Percentiles rank a stretch among this genome's conserved stretches.
These are phyloP conservation scores for Megacollybia marginata DNA, from an alignment of 768 basidiomycete species.

Conservation along the genomic window DNA sequence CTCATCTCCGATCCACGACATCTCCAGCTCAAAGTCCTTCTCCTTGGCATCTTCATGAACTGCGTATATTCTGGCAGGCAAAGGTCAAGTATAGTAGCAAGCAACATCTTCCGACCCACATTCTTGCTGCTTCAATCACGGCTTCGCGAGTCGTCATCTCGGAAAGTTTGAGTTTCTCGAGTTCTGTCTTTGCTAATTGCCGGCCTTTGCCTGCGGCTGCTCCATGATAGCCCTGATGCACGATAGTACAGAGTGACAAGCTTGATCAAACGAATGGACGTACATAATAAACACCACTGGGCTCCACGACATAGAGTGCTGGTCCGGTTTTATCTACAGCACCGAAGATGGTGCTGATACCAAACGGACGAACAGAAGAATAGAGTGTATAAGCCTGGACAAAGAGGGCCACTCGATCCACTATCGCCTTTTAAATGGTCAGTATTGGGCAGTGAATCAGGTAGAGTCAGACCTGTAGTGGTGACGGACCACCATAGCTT, in stretches of 20 bases:
- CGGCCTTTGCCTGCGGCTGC: constrained; percentile 98
- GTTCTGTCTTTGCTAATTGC: constrained; percentile 94
- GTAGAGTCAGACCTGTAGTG: constrained; percentile 57
- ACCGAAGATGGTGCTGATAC: constrained; percentile 87
- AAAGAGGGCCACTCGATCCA: constrained; percentile 81
- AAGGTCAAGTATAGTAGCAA: constrained; percentile 4
- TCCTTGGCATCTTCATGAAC: constrained; percentile 98
- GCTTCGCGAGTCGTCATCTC: constrained; percentile 80
- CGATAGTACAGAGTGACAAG: not conserved
- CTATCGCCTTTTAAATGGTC: constrained; percentile 21
- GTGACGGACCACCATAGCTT: constrained; percentile 62
- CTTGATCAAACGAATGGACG: constrained; percentile 18
- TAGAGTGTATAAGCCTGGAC: constrained; percentile 96
- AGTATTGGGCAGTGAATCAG: not conserved
- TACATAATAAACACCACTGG: constrained; percentile 88
- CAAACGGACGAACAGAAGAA: constrained; percentile 96
- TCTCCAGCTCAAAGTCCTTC: constrained; percentile 96
- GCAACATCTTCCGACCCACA: constrained; percentile 46
- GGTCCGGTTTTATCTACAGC: constrained; percentile 87
- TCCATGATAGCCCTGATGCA: constrained; percentile 80
- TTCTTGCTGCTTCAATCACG: constrained; percentile 88
- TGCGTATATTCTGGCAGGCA: constrained; percentile 71
- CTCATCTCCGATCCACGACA: constrained; percentile 93
- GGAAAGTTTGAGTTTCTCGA: constrained; percentile 89
- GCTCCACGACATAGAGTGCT: constrained; percentile 84